Percentiles rank a stretch among this genome's conserved stretches.
Evolutionary conservation across 2,329 filamentous ascomycete species (phyloP).

Genomic region (Cercospora brassicicola): DNA sequence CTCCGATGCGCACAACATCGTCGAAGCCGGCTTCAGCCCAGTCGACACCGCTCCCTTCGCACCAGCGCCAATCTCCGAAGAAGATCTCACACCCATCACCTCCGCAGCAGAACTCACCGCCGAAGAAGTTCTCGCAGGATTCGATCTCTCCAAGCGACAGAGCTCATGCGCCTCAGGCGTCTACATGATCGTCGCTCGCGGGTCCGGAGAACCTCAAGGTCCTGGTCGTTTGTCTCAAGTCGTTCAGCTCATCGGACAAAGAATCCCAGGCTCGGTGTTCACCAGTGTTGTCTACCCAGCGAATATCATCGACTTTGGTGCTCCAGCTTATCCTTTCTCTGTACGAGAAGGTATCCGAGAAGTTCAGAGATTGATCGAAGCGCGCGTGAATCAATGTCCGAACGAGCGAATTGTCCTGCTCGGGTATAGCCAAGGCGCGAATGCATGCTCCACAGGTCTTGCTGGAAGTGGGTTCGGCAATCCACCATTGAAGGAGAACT

Average conservation of each 20-base stretch:
- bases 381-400: not conserved
- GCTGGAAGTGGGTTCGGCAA: not conserved
- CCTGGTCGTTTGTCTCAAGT: not conserved
- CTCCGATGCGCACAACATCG: not conserved
- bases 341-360: not conserved
- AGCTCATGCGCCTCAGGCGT: not conserved
- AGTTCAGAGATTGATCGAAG: not conserved
- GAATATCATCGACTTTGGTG: not conserved
- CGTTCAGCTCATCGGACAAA: not conserved
- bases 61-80: not conserved
- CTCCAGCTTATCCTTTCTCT: not conserved
- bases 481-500: not conserved
- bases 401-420: not conserved
- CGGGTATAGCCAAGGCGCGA: not conserved
- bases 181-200: constrained; percentile 1
- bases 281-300: not conserved
- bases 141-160: not conserved
- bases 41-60: not conserved
- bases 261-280: not conserved
- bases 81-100: not conserved
- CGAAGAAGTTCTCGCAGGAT: not conserved
- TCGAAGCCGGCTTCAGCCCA: not conserved
- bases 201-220: not conserved
- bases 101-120: not conserved
- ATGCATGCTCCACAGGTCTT: not conserved